Conservation (phyloP, 2,329 filamentous ascomycete genomes). For the Colletotrichum sp. region DNA sequence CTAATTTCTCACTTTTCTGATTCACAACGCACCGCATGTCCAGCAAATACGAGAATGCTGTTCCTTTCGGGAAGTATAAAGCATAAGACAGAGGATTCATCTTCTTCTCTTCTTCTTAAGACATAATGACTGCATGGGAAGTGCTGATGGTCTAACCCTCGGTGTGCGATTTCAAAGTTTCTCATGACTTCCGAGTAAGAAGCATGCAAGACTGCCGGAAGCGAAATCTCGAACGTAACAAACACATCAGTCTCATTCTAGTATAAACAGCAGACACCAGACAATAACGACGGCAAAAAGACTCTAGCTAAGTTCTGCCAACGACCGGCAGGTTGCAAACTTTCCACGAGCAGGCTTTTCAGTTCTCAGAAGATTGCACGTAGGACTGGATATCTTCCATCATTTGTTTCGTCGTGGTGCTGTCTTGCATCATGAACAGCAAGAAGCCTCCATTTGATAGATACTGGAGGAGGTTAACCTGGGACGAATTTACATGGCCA, state of each 20-base stretch:
- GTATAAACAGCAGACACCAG: not conserved
- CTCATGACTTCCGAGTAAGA: not conserved
- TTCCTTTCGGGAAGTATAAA: not conserved
- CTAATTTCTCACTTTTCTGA: not conserved
- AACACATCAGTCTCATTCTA: not conserved
- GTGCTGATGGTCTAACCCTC: too few relatives aligned
- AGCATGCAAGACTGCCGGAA: not conserved
- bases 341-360: accelerated
- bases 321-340: not conserved
- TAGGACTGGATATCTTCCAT: accelerated
- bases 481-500: not conserved
- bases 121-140: not conserved
- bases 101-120: not conserved
- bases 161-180: not conserved
- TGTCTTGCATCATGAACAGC: not conserved
- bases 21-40: not conserved
- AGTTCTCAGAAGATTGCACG: not conserved
- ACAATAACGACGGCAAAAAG: not conserved
- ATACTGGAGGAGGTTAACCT: not conserved
- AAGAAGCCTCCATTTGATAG: accelerated
- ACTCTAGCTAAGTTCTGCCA: accelerated
- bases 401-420: not conserved
- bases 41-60: not conserved
- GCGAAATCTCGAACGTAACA: not conserved
- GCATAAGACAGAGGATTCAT: not conserved